Evolutionary conservation across 768 basidiomycete genomes (phyloP).

Genomic region (Clitopilus hobsonii): DNA sequence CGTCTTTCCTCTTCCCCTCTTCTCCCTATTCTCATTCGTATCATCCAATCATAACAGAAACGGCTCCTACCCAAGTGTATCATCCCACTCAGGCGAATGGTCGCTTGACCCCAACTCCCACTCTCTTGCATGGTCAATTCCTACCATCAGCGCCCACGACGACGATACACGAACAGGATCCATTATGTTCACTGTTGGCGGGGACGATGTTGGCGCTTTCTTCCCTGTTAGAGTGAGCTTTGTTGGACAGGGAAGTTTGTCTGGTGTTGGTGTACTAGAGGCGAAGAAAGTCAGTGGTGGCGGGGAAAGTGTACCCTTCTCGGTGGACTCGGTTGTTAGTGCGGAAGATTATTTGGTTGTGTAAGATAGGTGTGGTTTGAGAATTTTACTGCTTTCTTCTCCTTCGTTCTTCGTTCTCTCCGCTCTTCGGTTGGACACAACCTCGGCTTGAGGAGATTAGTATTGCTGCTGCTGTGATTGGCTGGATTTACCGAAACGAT

Average conservation of each 20-base stretch:
- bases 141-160: constrained; percentile 49
- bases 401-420: background rate
- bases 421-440: no score
- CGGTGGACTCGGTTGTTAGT: constrained; percentile 50
- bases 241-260: constrained; percentile 74
- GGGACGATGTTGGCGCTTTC: constrained; percentile 78
- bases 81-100: constrained; percentile 76
- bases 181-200: constrained; percentile 86
- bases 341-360: constrained; percentile 58
- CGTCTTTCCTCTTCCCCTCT: constrained; percentile 22
- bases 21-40: background rate
- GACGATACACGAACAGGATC: constrained; percentile 70
- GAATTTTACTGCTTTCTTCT: background rate
- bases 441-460: no score
- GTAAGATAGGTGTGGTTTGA: constrained; percentile 11
- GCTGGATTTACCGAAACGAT: no score
- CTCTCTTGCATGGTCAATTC: constrained; percentile 82
- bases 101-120: constrained; percentile 75
- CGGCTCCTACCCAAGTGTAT: constrained; percentile 83
- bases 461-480: no score
- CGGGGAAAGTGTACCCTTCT: constrained; percentile 35
- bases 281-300: constrained; percentile 51
- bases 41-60: constrained; percentile 32
- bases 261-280: constrained; percentile 62
- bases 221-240: constrained; percentile 91